phyloP scores from a whole-genome alignment of 306 rosid species.

The Citrullus colocynthis region DNA sequence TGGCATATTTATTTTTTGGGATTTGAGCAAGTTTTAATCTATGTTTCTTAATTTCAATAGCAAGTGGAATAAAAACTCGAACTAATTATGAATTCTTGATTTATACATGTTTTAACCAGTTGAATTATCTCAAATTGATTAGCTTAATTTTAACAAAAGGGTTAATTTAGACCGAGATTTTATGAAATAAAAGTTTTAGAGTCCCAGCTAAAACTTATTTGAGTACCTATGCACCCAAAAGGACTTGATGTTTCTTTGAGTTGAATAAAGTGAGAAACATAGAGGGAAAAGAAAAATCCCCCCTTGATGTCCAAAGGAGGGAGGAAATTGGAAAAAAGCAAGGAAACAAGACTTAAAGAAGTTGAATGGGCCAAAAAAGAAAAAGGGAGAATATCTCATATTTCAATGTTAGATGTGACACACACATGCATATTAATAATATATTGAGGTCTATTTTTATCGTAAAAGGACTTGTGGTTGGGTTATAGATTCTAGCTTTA shows the following conservation, averaged over 20 bases:
- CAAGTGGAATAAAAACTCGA: too few species aligned
- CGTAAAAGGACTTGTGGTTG: not conserved
- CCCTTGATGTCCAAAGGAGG: not conserved
- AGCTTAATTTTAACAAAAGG: too few species aligned
- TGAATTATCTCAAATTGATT: too few species aligned
- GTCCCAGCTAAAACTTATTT: not conserved
- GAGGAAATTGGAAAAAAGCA: not conserved
- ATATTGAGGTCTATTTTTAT: constrained; percentile 18
- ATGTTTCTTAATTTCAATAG: too few species aligned
- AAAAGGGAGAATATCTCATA: constrained; percentile 13
- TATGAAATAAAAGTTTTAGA: not conserved
- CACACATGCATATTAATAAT: not conserved
- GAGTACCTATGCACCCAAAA: not conserved
- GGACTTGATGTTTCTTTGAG: not conserved
- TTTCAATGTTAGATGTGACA: constrained; percentile 2
- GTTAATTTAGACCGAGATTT: not conserved
- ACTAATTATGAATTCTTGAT: too few species aligned
- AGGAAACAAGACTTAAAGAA: not conserved
- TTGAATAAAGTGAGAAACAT: not conserved
- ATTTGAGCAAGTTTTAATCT: not conserved
- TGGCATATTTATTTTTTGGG: not conserved
- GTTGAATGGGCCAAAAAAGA: not conserved
- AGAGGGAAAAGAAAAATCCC: not conserved
- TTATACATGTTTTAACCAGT: too few species aligned
- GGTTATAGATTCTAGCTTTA: constrained; percentile 9